Evolutionary conservation across 257 asterid species (phyloP).

Genomic region (Solanum raphanifolium): DNA sequence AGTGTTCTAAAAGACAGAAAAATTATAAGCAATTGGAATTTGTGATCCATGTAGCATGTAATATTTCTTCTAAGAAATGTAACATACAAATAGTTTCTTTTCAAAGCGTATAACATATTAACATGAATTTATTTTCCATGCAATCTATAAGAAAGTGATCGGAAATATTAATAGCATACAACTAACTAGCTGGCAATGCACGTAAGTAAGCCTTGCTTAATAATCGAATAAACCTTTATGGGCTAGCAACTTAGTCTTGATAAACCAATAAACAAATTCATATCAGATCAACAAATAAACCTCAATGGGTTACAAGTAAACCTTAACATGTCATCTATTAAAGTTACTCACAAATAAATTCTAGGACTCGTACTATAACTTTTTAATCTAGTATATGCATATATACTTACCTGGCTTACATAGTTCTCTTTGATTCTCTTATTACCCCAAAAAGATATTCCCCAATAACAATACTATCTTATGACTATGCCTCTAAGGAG

Average conservation of each 20-base stretch:
- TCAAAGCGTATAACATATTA: neutral
- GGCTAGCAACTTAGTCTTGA: neutral
- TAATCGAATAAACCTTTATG: neutral
- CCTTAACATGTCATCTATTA: neutral
- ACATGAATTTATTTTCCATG: neutral
- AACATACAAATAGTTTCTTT: neutral
- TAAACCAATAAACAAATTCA: neutral
- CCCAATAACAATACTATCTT: neutral
- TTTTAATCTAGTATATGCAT: neutral
- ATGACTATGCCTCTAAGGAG: neutral
- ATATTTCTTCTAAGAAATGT: neutral
- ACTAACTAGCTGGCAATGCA: neutral
- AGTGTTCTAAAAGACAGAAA: neutral
- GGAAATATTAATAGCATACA: neutral
- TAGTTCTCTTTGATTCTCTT: neutral
- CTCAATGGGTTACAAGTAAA: neutral
- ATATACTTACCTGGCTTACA: neutral
- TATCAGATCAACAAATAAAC: neutral
- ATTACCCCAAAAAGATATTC: neutral
- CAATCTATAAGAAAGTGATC: neutral
- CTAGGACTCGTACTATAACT: neutral
- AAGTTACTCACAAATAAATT: neutral
- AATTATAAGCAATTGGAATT: neutral
- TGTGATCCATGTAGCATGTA: neutral
- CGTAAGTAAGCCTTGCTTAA: neutral